Evolutionary conservation across 225 moss, liverwort and hornwort genomes (phyloP).

Genomic region (Marchantia paleacea): DNA sequence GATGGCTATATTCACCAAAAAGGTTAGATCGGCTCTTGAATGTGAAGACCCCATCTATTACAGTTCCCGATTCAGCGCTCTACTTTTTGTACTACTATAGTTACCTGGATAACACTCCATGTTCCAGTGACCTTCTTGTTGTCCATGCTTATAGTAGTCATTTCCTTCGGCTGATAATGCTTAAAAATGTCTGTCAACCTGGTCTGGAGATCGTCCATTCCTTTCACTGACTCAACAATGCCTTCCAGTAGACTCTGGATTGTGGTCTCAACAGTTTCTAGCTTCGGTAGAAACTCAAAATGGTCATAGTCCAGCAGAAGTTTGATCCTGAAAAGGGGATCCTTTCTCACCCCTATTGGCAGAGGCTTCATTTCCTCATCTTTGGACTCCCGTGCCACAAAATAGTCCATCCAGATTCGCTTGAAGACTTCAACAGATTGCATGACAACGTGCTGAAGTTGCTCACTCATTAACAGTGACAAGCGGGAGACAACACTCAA

Average conservation of each 20-base stretch:
- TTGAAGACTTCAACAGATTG: constrained; percentile 55
- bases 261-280: constrained; percentile 51
- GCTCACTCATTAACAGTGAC: constrained; percentile 71
- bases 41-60: no score
- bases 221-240: constrained; percentile 54
- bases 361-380: constrained; percentile 21
- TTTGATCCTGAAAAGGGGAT: constrained; percentile 37
- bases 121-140: constrained; percentile 37
- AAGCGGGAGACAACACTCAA: constrained; percentile 56
- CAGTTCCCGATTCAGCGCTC: no score
- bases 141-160: constrained; percentile 39
- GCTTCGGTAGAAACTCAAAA: constrained; percentile 59
- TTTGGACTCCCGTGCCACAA: constrained; percentile 20
- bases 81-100: background rate
- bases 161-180: constrained; percentile 38
- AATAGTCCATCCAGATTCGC: constrained; percentile 62
- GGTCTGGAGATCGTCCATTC: constrained; percentile 67
- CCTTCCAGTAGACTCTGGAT: constrained; percentile 57
- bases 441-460: constrained; percentile 62
- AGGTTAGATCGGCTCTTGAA: no score
- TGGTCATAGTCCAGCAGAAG: constrained; percentile 44
- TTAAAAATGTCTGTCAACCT: constrained; percentile 55
- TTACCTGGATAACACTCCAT: constrained; percentile 51
- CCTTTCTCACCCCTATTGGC: constrained; percentile 25
- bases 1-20: no score